phyloP scores from a whole-genome alignment of 768 basidiomycete species.

The Leccinum truebloodii region DNA sequence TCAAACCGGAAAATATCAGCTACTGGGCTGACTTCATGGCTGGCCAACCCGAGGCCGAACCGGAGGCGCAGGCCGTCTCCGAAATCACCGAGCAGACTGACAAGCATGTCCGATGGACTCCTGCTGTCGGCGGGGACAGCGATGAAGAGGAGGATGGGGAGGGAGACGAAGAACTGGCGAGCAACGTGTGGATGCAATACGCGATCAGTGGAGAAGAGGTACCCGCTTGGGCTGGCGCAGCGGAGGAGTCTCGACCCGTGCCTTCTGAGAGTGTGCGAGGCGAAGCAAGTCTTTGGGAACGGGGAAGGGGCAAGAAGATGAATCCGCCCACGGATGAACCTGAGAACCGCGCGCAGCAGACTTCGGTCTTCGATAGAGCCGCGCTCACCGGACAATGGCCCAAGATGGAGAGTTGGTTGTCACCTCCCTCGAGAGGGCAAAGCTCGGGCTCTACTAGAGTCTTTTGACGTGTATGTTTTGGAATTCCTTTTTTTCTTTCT shows the following conservation, averaged over 20 bases:
- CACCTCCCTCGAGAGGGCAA: slow-evolving; percentile 31
- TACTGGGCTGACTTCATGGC: slow-evolving; percentile 34
- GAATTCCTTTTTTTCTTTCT: not conserved
- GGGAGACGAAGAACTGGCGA: slow-evolving; percentile 18
- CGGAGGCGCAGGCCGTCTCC: slow-evolving; percentile 6
- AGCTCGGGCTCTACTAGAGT: slow-evolving; percentile 33
- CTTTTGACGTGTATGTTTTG: slow-evolving; percentile 22
- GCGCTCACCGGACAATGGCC: slow-evolving; percentile 32
- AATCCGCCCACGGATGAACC: slow-evolving; percentile 15
- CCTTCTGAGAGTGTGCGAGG: slow-evolving; percentile 9
- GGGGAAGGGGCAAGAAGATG: slow-evolving; percentile 26
- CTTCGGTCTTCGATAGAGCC: slow-evolving; percentile 30
- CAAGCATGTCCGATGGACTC: slow-evolving; percentile 31
- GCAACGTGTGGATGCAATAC: slow-evolving; percentile 32
- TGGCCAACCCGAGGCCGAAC: slow-evolving; percentile 14
- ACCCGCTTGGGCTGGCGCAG: slow-evolving; percentile 11
- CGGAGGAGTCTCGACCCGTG: slow-evolving; percentile 2
- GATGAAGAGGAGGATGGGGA: slow-evolving; percentile 31
- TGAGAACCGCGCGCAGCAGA: slow-evolving; percentile 27
- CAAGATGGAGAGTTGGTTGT: slow-evolving; percentile 38
- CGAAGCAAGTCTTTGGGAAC: slow-evolving; percentile 23
- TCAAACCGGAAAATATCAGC: slow-evolving; percentile 22
- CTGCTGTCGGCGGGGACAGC: slow-evolving; percentile 16
- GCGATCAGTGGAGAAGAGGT: slow-evolving; percentile 30
- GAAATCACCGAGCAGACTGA: slow-evolving; percentile 7